Evolutionary conservation across 257 asterid species (phyloP).

Genomic region (Coffea eugenioides): DNA sequence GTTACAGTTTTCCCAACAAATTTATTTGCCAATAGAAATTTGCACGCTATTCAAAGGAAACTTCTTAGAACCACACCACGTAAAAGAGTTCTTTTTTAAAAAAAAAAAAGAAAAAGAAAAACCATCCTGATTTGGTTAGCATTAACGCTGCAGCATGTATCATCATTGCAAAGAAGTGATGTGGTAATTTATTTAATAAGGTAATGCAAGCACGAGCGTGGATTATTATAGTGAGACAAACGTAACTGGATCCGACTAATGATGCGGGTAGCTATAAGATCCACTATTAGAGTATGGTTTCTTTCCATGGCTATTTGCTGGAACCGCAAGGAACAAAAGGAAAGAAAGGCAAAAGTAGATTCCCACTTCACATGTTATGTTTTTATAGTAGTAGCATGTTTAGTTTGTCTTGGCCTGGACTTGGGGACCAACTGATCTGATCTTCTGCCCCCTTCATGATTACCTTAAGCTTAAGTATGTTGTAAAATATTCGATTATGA

Average conservation of each 20-base stretch:
- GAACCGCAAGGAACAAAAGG: constrained; percentile 41
- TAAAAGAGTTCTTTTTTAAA: neutral
- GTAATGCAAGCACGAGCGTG: constrained; percentile 22
- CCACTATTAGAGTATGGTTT: constrained; percentile 7
- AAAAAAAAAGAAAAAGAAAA: neutral
- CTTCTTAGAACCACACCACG: neutral
- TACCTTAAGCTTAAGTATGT: neutral
- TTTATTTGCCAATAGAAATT: neutral
- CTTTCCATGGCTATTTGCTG: constrained; percentile 20
- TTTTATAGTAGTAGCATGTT: constrained; percentile 24
- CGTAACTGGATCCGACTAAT: constrained; percentile 34
- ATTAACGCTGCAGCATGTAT: neutral
- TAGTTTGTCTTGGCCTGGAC: constrained; percentile 33
- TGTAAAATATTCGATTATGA: neutral
- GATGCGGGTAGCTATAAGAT: constrained; percentile 12
- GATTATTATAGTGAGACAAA: constrained; percentile 26
- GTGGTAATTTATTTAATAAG: neutral
- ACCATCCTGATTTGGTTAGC: neutral
- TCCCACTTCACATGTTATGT: constrained; percentile 43
- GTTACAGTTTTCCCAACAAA: neutral
- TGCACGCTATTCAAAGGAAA: neutral
- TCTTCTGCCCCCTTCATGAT: constrained; percentile 22
- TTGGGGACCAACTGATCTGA: constrained; percentile 31
- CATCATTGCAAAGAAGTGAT: neutral
- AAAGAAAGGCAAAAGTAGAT: constrained; percentile 34